Conservation (phyloP, 2,329 filamentous ascomycete genomes). For the Pestalotiopsis sp. region DNA sequence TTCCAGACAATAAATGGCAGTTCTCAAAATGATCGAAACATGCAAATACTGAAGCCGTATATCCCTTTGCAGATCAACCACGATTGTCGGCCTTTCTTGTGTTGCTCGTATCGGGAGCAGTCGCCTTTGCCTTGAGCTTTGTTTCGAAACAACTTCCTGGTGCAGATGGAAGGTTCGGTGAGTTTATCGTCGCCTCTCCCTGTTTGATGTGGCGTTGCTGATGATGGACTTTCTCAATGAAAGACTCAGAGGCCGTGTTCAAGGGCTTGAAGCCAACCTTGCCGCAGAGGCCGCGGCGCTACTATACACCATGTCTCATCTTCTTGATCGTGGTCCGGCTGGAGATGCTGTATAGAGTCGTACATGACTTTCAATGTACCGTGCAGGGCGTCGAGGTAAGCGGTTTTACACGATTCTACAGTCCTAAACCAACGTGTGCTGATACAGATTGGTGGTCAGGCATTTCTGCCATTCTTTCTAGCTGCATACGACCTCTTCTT, state of each 20-base stretch:
- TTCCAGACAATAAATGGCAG: not conserved
- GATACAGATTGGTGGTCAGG: slow-evolving; percentile 30
- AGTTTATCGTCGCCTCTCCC: slow-evolving; percentile 11
- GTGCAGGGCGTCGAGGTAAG: slow-evolving; percentile 50
- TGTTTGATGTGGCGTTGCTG: not conserved
- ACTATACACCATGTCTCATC: slow-evolving; percentile 47
- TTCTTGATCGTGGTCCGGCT: slow-evolving; percentile 48
- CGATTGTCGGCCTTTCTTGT: slow-evolving; percentile 50
- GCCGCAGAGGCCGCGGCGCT: slow-evolving; percentile 49
- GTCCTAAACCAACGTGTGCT: not conserved
- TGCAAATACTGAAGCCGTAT: not conserved
- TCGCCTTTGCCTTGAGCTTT: slow-evolving; percentile 44
- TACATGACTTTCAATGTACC: slow-evolving; percentile 53
- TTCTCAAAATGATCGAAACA: not conserved
- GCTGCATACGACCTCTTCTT: slow-evolving; percentile 48
- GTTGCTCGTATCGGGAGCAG: slow-evolving; percentile 45
- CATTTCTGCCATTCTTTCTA: slow-evolving; percentile 49
- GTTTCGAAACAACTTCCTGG: slow-evolving; percentile 49
- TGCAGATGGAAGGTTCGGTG: slow-evolving; percentile 48
- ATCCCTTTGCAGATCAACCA: slow-evolving; percentile 43
- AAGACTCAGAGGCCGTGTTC: slow-evolving; percentile 32
- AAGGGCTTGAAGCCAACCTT: slow-evolving; percentile 38
- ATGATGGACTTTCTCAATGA: slow-evolving; percentile 6
- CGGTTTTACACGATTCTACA: not conserved
- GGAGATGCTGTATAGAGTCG: slow-evolving; percentile 49